Percentiles rank a stretch among this genome's conserved stretches.
Conservation (phyloP, 1,284 basidiomycete genomes). For the Vanrija sp. region DNA sequence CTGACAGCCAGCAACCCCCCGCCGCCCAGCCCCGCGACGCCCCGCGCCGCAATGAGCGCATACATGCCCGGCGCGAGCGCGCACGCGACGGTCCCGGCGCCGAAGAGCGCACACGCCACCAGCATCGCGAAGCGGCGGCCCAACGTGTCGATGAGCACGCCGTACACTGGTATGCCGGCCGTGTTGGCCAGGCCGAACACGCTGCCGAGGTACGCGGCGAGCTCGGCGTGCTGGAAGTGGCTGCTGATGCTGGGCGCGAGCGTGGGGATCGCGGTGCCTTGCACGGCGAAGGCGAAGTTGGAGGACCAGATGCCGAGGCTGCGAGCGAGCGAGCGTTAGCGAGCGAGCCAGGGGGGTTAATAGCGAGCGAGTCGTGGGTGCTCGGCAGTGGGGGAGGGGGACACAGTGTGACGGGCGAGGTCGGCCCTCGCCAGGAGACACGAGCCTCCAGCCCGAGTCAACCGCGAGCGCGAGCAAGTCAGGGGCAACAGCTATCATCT, state of each 20-base stretch:
- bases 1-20: slow-evolving; percentile 47
- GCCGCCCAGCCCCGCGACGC: slow-evolving; percentile 45
- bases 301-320: slow-evolving; percentile 31
- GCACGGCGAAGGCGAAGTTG: slow-evolving; percentile 47
- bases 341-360: too few species aligned
- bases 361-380: too few species aligned
- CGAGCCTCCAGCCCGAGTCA: too few species aligned
- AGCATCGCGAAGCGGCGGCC: slow-evolving; percentile 44
- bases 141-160: slow-evolving; percentile 46
- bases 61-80: slow-evolving; percentile 39
- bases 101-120: slow-evolving; percentile 40
- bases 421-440: too few species aligned
- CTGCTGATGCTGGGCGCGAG: slow-evolving; percentile 34
- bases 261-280: slow-evolving; percentile 45
- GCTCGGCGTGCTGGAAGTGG: slow-evolving; percentile 42
- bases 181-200: slow-evolving; percentile 43
- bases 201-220: slow-evolving; percentile 45
- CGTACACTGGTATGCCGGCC: slow-evolving; percentile 47
- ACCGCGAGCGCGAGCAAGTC: background rate
- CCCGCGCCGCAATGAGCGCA: slow-evolving; percentile 39
- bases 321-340: background rate
- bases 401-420: background rate
- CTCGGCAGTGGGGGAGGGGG: background rate
- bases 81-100: slow-evolving; percentile 39
- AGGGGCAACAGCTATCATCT: too few species aligned